These are phyloP conservation scores for Carnegiea gigantea DNA, from an alignment of 179 eudicot species.

Conservation along the genomic window DNA sequence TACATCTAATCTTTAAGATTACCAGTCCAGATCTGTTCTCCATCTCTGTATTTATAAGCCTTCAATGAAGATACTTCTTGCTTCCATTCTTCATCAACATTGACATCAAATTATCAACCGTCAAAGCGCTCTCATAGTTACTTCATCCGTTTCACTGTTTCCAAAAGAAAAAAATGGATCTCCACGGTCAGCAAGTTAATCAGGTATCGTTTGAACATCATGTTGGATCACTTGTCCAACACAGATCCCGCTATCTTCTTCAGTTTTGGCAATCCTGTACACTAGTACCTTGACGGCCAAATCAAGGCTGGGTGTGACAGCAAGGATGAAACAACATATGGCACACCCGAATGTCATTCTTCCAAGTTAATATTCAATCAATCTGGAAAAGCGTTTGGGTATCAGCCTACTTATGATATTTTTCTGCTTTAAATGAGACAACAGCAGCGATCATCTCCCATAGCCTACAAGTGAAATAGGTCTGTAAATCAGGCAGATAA, in stretches of 20 bases:
- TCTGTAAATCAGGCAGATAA: not conserved
- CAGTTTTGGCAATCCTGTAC: not conserved
- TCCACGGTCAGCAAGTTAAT: not conserved
- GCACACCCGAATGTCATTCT: not conserved
- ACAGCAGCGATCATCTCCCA: not conserved
- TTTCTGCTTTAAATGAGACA: not conserved
- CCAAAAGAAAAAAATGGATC: not conserved
- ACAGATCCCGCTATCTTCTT: not conserved
- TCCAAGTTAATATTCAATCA: not conserved
- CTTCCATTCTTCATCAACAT: not conserved
- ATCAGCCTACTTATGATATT: not conserved
- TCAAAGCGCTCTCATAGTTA: no score
- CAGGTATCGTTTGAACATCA: not conserved
- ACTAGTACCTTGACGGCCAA: not conserved
- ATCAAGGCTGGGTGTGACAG: not conserved
- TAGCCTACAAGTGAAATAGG: not conserved
- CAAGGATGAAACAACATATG: not conserved
- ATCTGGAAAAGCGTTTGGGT: not conserved
- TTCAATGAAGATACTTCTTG: not conserved
- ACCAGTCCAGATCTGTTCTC: not conserved
- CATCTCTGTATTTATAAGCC: not conserved
- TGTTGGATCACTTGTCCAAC: not conserved
- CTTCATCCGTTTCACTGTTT: not conserved
- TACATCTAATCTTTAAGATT: not conserved
- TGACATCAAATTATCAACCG: not conserved